Evolutionary conservation across 495 filamentous ascomycete species (phyloP), one percentile per base, ranked within the genome.

Genomic region (Penicillium psychrofluorescens): DNA sequence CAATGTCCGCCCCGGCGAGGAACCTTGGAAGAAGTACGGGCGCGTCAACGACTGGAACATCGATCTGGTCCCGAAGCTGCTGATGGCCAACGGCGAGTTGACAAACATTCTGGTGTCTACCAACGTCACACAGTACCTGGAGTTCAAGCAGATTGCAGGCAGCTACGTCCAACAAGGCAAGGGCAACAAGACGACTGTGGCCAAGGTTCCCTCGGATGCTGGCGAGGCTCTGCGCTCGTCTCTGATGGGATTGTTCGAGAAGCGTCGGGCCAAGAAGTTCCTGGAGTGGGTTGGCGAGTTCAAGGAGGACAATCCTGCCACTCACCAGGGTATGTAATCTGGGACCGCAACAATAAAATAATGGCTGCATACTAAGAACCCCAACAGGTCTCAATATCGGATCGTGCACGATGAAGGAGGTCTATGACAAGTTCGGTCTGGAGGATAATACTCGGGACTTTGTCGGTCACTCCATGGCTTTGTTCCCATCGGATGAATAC

Each of bases 1-100:
- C 66, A 90, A 92, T 69, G 84, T 81, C 57, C 60, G 63, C 49
- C 67, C 78, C 50, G 90, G 85, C 49, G 86, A 90, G 54, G 89
- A 95, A 71, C 90, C 90, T 49, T 95, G 91, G 94, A 90, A 95
- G 78, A 86, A 95, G 68, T 94, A 95, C 67, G 85, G 91, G 53
- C 79, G 94, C 44, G 72, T 84, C 64, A 96, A 99, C 74, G 92
- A 99, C 77, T 99, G 92, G 92, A 97, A 96, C 72, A 91, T 99
- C 66, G 94, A 97, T 59, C 76, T 99, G 51, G 89, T 97, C 36
- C 91, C 92, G 47, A 99, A 99, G 76, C 79, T 99, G 41, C 75
- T 99, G 61, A 97, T 99, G 90, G 87, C 92, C 13, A 95, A 95
- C 56, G 92, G 92, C 61, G 90, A 99, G 71, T 76, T 99, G 63